Conservation (phyloP, 371 early-diverging fungal genomes). For the Nematocida sp. region DNA sequence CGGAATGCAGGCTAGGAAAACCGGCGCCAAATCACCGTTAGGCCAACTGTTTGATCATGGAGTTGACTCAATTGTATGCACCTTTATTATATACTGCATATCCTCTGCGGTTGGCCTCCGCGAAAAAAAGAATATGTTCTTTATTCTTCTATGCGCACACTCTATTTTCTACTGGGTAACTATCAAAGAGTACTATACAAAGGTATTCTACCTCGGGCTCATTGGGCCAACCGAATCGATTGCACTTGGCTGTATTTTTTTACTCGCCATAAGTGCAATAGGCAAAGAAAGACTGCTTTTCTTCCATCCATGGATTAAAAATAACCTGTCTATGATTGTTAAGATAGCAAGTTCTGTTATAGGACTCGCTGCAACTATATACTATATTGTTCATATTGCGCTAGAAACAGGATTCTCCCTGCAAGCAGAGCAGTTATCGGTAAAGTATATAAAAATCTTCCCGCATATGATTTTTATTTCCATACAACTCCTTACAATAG, state of each 20-base stretch:
- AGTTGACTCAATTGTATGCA: conserved; percentile 66
- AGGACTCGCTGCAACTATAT: not conserved
- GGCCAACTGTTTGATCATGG: conserved; percentile 81
- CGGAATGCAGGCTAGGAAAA: conserved; percentile 91
- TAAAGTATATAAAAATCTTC: not conserved
- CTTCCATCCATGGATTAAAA: not conserved
- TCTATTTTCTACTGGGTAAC: conserved; percentile 81
- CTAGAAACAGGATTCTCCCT: not conserved
- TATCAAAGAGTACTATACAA: conserved; percentile 90
- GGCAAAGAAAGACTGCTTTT: conserved; percentile 5
- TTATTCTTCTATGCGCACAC: conserved; percentile 49
- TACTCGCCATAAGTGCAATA: conserved; percentile 29
- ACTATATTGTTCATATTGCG: conserved; percentile 3
- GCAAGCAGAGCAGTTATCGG: not conserved
- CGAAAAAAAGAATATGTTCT: conserved; percentile 23
- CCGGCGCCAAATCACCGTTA: conserved; percentile 82
- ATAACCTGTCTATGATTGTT: not conserved
- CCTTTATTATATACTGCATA: conserved; percentile 63
- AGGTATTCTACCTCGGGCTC: conserved; percentile 80
- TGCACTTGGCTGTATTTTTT: conserved; percentile 69
- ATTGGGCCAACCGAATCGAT: conserved; percentile 92
- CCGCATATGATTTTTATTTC: conserved; percentile 8
- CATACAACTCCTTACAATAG: not conserved
- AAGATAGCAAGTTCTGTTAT: not conserved
- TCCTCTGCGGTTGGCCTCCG: conserved; percentile 72